Conservation (phyloP, 2,329 filamentous ascomycete species). For the Sordariomycetes sp. region DNA sequence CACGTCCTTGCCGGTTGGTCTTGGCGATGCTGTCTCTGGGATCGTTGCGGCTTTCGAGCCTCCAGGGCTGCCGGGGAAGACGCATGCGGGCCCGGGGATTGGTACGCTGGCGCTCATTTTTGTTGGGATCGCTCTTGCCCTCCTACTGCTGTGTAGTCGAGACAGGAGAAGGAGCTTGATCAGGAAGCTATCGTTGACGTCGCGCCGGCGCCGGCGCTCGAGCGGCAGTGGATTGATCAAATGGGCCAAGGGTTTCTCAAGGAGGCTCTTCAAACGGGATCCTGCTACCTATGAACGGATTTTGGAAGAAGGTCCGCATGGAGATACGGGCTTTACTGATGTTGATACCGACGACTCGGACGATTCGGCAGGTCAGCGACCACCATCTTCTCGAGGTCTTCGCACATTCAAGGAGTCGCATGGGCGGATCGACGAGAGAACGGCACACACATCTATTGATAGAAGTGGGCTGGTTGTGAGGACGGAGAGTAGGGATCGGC, state of each 20-base stretch:
- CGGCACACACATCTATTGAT: slow-evolving; percentile 27
- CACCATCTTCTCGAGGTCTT: not conserved
- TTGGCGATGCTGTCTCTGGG: slow-evolving; percentile 67
- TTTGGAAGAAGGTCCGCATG: slow-evolving; percentile 64
- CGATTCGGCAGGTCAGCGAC: slow-evolving; percentile 34
- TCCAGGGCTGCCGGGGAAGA: slow-evolving; percentile 38
- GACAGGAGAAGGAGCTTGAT: not conserved
- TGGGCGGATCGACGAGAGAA: not conserved
- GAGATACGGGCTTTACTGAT: slow-evolving; percentile 69
- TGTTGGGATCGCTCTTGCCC: slow-evolving; percentile 57
- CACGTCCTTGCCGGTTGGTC: slow-evolving; percentile 65
- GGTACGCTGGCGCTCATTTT: slow-evolving; percentile 70
- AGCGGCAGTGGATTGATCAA: not conserved
- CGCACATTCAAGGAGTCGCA: not conserved
- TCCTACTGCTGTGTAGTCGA: slow-evolving; percentile 48
- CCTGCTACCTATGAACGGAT: slow-evolving; percentile 67
- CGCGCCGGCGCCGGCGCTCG: not conserved
- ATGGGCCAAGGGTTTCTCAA: slow-evolving; percentile 29
- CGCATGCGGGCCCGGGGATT: slow-evolving; percentile 31
- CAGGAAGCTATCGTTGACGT: not conserved
- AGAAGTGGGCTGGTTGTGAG: slow-evolving; percentile 66
- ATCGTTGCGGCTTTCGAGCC: slow-evolving; percentile 74
- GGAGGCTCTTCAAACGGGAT: slow-evolving; percentile 55
- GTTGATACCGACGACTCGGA: slow-evolving; percentile 50
- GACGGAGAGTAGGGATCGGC: slow-evolving; percentile 76